Evolutionary conservation across 139 green algal species (phyloP).

Genomic region (Chlorella ohadii): DNA sequence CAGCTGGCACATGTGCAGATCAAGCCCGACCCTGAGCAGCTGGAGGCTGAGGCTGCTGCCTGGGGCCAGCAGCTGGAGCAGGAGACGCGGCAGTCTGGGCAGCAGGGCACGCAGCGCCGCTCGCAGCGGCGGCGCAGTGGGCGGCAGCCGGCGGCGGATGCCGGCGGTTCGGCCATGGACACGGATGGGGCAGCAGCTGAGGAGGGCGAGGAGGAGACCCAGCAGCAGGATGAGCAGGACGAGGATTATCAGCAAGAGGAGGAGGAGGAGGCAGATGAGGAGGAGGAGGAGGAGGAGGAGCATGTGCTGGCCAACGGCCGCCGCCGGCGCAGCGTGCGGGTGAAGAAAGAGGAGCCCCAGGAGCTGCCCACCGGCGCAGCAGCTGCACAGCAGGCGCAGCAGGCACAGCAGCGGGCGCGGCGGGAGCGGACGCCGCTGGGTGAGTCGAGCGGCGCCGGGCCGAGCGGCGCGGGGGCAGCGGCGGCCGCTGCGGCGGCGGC

Average conservation of each 20-base stretch:
- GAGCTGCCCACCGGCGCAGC: not conserved
- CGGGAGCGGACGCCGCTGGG: not conserved
- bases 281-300: not conserved
- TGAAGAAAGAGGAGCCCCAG: not conserved
- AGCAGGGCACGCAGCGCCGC: not conserved
- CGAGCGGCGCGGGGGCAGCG: not conserved
- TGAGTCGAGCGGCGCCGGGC: not conserved
- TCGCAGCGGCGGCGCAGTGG: not conserved
- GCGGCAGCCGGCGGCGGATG: not conserved
- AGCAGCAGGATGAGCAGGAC: not conserved
- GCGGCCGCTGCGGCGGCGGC: not conserved
- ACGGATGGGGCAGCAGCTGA: not conserved
- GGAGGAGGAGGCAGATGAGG: conserved; percentile 10
- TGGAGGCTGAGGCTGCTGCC: not conserved
- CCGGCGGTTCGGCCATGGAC: not conserved
- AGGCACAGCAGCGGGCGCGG: not conserved
- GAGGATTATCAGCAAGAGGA: not conserved
- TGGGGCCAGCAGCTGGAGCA: not conserved
- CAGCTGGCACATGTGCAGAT: not conserved
- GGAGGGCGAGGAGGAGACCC: not conserved
- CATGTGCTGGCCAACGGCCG: not conserved
- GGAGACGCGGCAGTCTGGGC: not conserved
- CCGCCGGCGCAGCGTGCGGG: not conserved
- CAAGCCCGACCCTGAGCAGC: conserved; percentile 1
- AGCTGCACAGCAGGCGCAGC: not conserved